Conservation (phyloP, 2,329 filamentous ascomycete genomes). For the Magnaporthales sp. region DNA sequence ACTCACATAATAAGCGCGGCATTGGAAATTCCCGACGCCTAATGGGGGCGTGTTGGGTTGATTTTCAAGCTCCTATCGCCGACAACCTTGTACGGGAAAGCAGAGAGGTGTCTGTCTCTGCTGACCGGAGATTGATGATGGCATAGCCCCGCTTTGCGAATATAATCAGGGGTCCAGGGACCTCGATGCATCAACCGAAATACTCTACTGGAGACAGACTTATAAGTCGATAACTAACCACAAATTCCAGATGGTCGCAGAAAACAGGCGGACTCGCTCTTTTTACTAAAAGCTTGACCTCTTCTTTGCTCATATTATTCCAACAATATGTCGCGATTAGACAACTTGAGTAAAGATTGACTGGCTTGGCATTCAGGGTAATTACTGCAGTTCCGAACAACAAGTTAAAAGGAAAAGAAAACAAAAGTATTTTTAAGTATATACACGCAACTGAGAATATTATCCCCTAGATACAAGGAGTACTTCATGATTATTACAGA, state of each 20-base stretch:
- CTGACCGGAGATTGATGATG: background rate
- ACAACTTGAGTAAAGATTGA: background rate
- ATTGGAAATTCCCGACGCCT: constrained; percentile 23
- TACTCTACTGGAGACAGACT: background rate
- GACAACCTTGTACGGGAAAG: background rate
- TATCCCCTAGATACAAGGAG: background rate
- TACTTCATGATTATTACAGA: background rate
- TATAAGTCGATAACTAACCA: background rate
- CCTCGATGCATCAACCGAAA: background rate
- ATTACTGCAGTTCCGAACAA: background rate
- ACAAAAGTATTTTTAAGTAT: background rate
- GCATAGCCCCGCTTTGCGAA: background rate
- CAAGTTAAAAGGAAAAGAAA: background rate
- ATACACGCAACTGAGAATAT: background rate
- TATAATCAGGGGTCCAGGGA: background rate
- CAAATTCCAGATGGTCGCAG: background rate
- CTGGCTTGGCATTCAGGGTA: background rate
- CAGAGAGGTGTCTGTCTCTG: background rate
- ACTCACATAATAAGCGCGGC: constrained; percentile 46
- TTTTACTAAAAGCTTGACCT: background rate
- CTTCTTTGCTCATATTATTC: background rate
- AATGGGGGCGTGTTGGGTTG: background rate
- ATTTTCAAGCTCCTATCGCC: background rate
- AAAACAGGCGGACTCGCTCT: too few relatives aligned
- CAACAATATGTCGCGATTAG: background rate